These are phyloP conservation scores for Berberis thunbergii DNA, from an alignment of 164 flowering plant species.

Conservation along the genomic window DNA sequence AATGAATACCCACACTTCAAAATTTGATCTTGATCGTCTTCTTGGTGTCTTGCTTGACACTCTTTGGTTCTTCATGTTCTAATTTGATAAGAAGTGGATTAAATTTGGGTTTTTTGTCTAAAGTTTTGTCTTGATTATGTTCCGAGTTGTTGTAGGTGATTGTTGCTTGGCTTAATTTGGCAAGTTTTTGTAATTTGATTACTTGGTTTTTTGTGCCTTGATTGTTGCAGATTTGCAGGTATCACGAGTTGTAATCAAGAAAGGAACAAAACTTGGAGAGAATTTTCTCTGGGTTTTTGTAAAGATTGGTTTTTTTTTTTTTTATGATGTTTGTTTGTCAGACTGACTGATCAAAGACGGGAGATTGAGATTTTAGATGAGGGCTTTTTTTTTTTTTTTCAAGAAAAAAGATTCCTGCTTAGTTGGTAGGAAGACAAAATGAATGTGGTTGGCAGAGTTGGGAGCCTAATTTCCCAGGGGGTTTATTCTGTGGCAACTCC, in stretches of 20 bases:
- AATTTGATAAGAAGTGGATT: background rate
- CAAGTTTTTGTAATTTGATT: background rate
- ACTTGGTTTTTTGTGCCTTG: background rate
- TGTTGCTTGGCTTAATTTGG: background rate
- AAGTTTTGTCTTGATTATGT: too few relatives aligned
- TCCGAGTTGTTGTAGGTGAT: too few relatives aligned
- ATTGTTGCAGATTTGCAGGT: background rate
- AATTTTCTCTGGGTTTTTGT: background rate
- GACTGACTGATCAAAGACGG: constrained; percentile 3
- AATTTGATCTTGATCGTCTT: background rate
- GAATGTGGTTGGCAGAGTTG: constrained; percentile 92
- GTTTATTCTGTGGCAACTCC: constrained; percentile 92
- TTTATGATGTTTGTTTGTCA: constrained; percentile 2
- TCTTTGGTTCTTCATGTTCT: background rate
- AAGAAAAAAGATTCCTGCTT: background rate
- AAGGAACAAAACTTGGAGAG: background rate
- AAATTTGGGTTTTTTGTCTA: background rate
- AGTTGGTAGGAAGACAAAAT: constrained; percentile 23
- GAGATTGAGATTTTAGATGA: background rate
- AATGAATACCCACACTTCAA: too few relatives aligned
- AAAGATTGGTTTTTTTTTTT: background rate
- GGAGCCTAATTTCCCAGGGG: constrained; percentile 79
- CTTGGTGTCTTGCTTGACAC: background rate
- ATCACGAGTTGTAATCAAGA: constrained; percentile 1
- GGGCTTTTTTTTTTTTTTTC: constrained; percentile 2